Percentiles rank a stretch among this genome's conserved stretches.
phyloP scores from a whole-genome alignment of 257 asterid species.

The Paulownia fortunei region DNA sequence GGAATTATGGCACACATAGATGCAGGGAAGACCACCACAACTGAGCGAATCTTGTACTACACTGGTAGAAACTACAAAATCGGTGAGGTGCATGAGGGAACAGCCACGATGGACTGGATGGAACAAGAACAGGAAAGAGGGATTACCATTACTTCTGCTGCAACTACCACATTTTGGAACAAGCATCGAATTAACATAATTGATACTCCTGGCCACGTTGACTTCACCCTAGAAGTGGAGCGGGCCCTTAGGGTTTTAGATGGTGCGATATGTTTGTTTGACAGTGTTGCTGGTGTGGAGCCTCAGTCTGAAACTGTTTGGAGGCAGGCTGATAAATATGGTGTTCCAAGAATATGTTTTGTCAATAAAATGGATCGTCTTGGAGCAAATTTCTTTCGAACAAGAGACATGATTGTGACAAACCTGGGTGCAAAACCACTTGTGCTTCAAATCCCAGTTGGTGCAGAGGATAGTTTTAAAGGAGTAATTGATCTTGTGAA shows the following conservation, averaged over 20 bases:
- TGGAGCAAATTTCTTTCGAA: slow-evolving; percentile 90
- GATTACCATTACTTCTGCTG: slow-evolving; percentile 94
- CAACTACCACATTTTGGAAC: slow-evolving; percentile 94
- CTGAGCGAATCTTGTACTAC: slow-evolving; percentile 83
- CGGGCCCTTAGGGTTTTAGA: slow-evolving; percentile 96
- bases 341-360: slow-evolving; percentile 98
- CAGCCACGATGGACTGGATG: slow-evolving; percentile 99
- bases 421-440: slow-evolving; percentile 94
- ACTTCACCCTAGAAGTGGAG: slow-evolving; percentile 97
- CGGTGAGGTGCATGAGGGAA: slow-evolving; percentile 98
- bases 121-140: slow-evolving; percentile 99
- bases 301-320: slow-evolving; percentile 99
- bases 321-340: slow-evolving; percentile 98
- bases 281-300: slow-evolving; percentile 98
- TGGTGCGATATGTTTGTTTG: slow-evolving; percentile 94
- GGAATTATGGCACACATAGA: slow-evolving; percentile 99
- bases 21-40: slow-evolving; percentile 97
- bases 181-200: slow-evolving; percentile 95
- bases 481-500: slow-evolving; percentile 87
- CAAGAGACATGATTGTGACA: slow-evolving; percentile 91
- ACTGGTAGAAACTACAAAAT: slow-evolving; percentile 96
- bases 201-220: slow-evolving; percentile 98
- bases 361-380: slow-evolving; percentile 98
- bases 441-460: slow-evolving; percentile 87
- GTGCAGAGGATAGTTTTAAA: slow-evolving; percentile 81